Percentiles rank a stretch among this genome's conserved stretches.
Conservation (phyloP, 1,284 basidiomycete species). For the Amylostereum areolatum region DNA sequence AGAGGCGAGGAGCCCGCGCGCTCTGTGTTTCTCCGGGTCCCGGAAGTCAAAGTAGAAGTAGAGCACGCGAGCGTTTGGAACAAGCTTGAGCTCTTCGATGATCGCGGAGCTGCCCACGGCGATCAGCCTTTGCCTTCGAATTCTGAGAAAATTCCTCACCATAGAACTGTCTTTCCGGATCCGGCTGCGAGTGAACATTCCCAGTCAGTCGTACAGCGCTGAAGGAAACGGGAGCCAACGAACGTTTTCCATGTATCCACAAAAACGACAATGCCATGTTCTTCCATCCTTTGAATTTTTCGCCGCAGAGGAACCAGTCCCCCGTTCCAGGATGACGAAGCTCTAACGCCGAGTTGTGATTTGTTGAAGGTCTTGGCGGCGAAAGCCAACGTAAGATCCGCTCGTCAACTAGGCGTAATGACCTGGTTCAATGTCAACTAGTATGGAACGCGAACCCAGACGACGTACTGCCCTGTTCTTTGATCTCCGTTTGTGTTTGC, state of each 20-base stretch:
- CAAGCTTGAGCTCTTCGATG: slow-evolving; percentile 1
- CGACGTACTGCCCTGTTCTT: neutral
- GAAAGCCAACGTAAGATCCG: neutral
- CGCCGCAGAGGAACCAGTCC: slow-evolving; percentile 2
- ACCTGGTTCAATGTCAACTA: neutral
- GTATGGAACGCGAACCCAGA: neutral
- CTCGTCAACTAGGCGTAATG: neutral
- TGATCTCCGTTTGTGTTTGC: neutral
- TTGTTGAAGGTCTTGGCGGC: slow-evolving; percentile 6
- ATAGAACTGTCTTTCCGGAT: slow-evolving; percentile 6
- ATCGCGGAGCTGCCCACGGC: slow-evolving; percentile 5
- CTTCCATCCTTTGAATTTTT: slow-evolving; percentile 6
- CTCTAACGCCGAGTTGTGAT: neutral
- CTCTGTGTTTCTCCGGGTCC: slow-evolving; percentile 4
- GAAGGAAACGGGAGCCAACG: neutral
- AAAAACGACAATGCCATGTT: neutral
- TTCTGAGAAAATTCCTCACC: neutral
- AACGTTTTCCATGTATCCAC: slow-evolving; percentile 8
- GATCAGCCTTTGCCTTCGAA: neutral
- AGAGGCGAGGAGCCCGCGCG: slow-evolving; percentile 5
- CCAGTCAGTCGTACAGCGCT: neutral
- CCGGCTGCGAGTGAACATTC: slow-evolving; percentile 2
- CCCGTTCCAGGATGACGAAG: slow-evolving; percentile 4
- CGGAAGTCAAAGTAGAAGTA: slow-evolving; percentile 9
- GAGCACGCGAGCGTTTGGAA: neutral